phyloP scores from a whole-genome alignment of 1,139 yeast species.

The Candida sp. region DNA sequence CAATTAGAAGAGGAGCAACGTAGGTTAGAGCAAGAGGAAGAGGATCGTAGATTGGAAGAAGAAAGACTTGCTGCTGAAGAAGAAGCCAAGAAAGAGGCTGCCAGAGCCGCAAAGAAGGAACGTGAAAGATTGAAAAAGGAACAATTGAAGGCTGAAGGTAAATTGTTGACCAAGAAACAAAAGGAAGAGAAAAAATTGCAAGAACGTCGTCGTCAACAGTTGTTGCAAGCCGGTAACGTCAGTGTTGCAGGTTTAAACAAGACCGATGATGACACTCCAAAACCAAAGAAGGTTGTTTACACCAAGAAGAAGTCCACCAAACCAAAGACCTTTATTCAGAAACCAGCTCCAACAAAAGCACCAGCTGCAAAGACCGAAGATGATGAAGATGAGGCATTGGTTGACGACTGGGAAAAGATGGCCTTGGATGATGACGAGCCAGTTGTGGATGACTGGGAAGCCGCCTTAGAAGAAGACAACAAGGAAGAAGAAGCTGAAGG shows the following conservation, averaged over 20 bases:
- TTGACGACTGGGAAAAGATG: constrained; percentile 73
- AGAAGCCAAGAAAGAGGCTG: constrained; percentile 71
- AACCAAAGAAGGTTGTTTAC: constrained; percentile 77
- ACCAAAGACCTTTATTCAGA: constrained; percentile 39
- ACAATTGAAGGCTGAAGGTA: constrained; percentile 92
- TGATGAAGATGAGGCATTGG: constrained; percentile 54
- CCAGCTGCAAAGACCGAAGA: constrained; percentile 24
- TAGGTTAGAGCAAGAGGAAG: constrained; percentile 72
- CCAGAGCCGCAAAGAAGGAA: constrained; percentile 75
- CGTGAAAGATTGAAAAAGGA: constrained; percentile 82
- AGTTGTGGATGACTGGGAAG: constrained; percentile 52
- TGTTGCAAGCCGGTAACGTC: constrained; percentile 76
- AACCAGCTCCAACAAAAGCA: constrained; percentile 18
- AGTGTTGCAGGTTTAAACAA: constrained; percentile 74
- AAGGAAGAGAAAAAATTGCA: constrained; percentile 87
- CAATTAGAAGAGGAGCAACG: constrained; percentile 78
- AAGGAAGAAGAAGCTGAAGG: constrained; percentile 22
- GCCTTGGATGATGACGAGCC: constrained; percentile 57
- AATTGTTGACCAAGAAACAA: constrained; percentile 87
- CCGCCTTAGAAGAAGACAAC: constrained; percentile 33
- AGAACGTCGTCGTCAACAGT: constrained; percentile 89
- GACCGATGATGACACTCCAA: constrained; percentile 23
- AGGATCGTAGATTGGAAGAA: constrained; percentile 64
- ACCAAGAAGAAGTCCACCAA: constrained; percentile 69
- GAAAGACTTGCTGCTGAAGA: constrained; percentile 64